Evolutionary conservation across 768 basidiomycete species (phyloP), one percentile per base, ranked within the genome.

Genomic region (Trametes coccinea): DNA sequence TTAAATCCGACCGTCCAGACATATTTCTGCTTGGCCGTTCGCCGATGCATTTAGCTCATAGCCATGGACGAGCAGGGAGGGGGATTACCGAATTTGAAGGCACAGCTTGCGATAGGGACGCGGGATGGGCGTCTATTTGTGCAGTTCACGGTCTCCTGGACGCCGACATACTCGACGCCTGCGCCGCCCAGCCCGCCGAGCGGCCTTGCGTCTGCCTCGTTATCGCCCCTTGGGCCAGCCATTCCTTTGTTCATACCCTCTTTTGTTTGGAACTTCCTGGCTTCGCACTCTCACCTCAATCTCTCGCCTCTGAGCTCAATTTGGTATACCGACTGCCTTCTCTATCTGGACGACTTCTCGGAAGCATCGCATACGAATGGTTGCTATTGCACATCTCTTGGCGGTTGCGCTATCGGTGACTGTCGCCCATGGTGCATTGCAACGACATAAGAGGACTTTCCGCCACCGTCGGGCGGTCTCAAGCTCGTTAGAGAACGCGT

Each of bases 201-300:
- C 13, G 55, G 56, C 61, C 61, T 62, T 17, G 56, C 61, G 46
- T 52, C n/a, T 41, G 40, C 61, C 61, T 53, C 56, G 52, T 44
- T 58, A 58, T 62, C 22, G 16, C 61, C 61, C 13, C 56, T 31
- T 47, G 22, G 22, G 22, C 45, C 37, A 47, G 54, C 47, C 55
- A 37, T 37, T 59, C 57, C 33, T 59, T 59, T 59, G 10, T 44
- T 39, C 33, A 34, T 49, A 43, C 17, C 33, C 50, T 50, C 48
- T 16, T 44, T 51, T 45, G 31, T 22, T 10, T 44, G 37, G n/a
- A 40, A 5, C 56, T 5, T 13, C 30, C 45, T n/a, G 17, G 29
- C 49, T 52, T 14, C 30, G 30, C 0, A 33, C 17, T 44, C 13
- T 27, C 9, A 27, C 41, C n/a, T 9, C 13, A 13, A 27, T 8